These are phyloP conservation scores for Gyromitra esculenta DNA, from an alignment of 2,329 filamentous ascomycete genomes.

Conservation along the genomic window DNA sequence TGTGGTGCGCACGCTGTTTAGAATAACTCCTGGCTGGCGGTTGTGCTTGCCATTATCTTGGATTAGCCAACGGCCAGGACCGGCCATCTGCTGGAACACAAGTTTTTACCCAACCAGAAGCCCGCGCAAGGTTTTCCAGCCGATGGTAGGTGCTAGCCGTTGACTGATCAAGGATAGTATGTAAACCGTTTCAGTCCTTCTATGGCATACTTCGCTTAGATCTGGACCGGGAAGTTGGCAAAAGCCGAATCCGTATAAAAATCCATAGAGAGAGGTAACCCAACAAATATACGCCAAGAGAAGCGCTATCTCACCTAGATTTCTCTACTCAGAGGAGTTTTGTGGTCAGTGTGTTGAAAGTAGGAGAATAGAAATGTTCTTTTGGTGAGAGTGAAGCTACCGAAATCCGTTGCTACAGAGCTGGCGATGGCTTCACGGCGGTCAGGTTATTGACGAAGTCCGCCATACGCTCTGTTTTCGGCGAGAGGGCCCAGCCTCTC, in stretches of 20 bases:
- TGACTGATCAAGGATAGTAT: too few species aligned
- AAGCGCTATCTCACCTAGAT: not conserved
- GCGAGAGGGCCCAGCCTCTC: too few species aligned
- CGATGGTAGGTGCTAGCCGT: too few species aligned
- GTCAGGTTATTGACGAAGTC: not conserved
- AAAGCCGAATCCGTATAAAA: not conserved
- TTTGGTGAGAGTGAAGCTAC: not conserved
- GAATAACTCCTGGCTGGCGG: too few species aligned
- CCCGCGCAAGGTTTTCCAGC: too few species aligned
- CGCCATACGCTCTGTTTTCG: not conserved
- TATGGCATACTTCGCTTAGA: not conserved
- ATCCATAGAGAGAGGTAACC: not conserved
- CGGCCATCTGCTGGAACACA: too few species aligned
- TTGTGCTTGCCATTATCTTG: too few species aligned
- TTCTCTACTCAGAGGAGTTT: not conserved
- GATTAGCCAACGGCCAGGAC: too few species aligned
- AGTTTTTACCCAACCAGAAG: too few species aligned
- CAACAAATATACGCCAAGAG: not conserved
- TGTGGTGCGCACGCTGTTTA: too few species aligned
- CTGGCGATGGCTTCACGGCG: not conserved
- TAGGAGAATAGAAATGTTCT: not conserved
- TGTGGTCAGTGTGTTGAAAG: not conserved
- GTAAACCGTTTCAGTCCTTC: too few species aligned
- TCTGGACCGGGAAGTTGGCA: not conserved
- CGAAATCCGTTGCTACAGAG: not conserved